Percentiles rank a stretch among this genome's conserved stretches.
phyloP scores from a whole-genome alignment of 2,329 filamentous ascomycete genomes.

The Fusarium piperis region DNA sequence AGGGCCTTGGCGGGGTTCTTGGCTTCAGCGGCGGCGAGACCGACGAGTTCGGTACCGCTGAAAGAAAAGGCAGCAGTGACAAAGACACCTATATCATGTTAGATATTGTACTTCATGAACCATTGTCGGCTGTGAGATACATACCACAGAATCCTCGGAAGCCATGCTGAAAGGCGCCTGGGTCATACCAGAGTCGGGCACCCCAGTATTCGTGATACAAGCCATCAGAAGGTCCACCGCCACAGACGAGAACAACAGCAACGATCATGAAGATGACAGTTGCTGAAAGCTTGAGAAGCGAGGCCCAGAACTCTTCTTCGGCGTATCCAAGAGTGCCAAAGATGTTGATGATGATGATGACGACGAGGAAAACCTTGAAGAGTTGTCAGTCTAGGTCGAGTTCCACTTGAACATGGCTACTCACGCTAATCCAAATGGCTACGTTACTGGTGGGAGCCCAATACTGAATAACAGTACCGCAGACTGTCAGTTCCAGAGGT shows the following conservation, averaged over 20 bases:
- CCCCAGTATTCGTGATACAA: conserved; percentile 59
- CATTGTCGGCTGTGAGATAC: fast-evolving
- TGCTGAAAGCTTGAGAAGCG: conserved; percentile 65
- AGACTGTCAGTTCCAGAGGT: conserved; percentile 60
- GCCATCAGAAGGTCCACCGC: conserved; percentile 65
- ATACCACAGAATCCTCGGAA: conserved; percentile 79
- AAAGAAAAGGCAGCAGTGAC: conserved; percentile 80
- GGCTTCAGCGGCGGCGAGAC: conserved; percentile 77
- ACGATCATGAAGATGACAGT: conserved; percentile 72
- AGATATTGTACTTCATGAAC: not conserved
- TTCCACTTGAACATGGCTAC: not conserved
- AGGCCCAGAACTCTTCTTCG: conserved; percentile 69
- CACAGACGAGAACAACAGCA: conserved; percentile 65
- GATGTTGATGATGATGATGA: conserved; percentile 63
- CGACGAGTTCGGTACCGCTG: conserved; percentile 78
- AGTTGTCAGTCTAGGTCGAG: not conserved
- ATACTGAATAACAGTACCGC: conserved; percentile 58
- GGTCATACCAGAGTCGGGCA: conserved; percentile 59
- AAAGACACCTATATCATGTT: conserved; percentile 28
- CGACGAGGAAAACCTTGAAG: conserved; percentile 58
- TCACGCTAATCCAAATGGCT: conserved; percentile 62
- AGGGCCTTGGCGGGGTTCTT: conserved; percentile 76
- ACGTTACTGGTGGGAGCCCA: conserved; percentile 57
- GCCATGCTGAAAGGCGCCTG: conserved; percentile 72
- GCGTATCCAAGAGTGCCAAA: conserved; percentile 66